These are phyloP conservation scores for Combretum micranthum DNA, from an alignment of 345 rosid genomes.

Conservation along the genomic window DNA sequence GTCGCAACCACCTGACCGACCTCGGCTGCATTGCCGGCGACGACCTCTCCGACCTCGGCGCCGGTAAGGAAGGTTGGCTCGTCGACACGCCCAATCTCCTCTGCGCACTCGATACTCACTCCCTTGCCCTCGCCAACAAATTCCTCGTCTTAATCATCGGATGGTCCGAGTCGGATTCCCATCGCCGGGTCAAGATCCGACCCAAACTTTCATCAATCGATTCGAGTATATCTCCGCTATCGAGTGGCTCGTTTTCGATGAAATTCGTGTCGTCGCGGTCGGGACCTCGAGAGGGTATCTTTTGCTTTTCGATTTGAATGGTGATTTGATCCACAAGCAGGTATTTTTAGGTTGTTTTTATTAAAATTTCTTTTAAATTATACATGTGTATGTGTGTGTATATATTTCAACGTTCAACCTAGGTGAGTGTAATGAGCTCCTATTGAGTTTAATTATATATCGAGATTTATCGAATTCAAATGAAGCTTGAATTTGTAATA, in stretches of 20 bases:
- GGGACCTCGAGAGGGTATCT: conserved; percentile 86
- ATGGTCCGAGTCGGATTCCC: conserved; percentile 61
- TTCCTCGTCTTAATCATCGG: conserved; percentile 43
- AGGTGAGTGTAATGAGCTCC: too few species aligned
- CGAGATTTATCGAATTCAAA: too few species aligned
- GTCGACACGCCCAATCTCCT: conserved; percentile 49
- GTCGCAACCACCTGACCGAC: conserved; percentile 62
- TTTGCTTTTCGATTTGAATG: conserved; percentile 55
- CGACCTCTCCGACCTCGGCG: conserved; percentile 72
- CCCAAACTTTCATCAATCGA: conserved; percentile 82
- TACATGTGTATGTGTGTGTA: too few species aligned
- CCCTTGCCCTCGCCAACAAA: conserved; percentile 63
- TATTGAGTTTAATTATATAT: too few species aligned
- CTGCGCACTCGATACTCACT: conserved; percentile 68
- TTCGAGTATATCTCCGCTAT: conserved; percentile 63
- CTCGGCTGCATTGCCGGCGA: conserved; percentile 83
- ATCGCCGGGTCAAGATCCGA: conserved; percentile 63
- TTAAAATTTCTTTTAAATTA: not conserved
- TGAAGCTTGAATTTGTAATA: too few species aligned
- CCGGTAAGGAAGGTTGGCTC: conserved; percentile 95
- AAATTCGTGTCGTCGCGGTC: conserved; percentile 51
- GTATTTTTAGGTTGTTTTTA: conserved; percentile 15
- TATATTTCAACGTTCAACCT: too few species aligned
- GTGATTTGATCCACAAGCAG: conserved; percentile 79
- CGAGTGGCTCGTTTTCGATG: conserved; percentile 83